Evolutionary conservation across 768 basidiomycete genomes (phyloP).

Genomic region (Trametes maxima): DNA sequence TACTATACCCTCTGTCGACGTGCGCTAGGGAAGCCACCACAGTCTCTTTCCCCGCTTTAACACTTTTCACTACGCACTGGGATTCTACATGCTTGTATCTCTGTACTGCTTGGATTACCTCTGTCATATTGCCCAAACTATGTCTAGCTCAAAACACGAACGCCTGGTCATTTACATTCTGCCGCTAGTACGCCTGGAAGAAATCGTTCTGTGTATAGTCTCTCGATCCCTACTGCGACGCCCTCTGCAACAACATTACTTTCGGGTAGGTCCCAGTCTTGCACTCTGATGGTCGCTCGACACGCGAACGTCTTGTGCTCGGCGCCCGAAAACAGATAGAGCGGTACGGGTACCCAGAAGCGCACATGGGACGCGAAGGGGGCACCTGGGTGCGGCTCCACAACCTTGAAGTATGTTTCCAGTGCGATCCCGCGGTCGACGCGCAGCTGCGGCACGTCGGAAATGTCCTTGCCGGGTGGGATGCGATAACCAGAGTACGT

Average conservation of each 20-base stretch:
- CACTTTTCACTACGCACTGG: too few species aligned
- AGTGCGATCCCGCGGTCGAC: background rate
- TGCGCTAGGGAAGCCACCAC: too few species aligned
- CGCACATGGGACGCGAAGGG: constrained; percentile 34
- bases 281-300: constrained; percentile 31
- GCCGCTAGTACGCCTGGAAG: background rate
- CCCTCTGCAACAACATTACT: background rate
- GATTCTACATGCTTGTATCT: too few species aligned
- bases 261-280: background rate
- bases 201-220: background rate
- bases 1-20: too few species aligned
- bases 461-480: background rate
- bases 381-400: background rate
- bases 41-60: too few species aligned
- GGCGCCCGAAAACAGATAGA: constrained; percentile 45
- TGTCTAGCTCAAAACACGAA: background rate
- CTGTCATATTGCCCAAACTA: background rate
- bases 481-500: background rate
- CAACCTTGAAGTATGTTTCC: background rate
- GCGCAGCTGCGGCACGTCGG: background rate
- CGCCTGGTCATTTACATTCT: background rate
- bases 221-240: constrained; percentile 3
- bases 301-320: constrained; percentile 50
- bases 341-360: constrained; percentile 51
- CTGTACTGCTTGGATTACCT: too few species aligned